Conservation (phyloP, 345 rosid genomes). For the Litchi chinensis region DNA sequence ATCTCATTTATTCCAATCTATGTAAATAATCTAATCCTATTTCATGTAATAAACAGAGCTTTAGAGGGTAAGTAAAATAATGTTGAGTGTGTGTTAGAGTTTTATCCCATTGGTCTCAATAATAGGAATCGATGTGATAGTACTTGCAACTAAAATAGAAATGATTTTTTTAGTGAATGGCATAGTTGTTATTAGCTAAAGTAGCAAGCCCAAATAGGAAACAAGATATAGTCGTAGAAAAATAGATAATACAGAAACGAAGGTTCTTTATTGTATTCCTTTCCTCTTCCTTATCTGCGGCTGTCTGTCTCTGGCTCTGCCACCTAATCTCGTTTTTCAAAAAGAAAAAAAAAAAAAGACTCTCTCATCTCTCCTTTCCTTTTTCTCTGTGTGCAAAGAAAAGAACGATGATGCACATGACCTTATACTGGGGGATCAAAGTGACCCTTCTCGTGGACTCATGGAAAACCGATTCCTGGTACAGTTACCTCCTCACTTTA, state of each 20-base stretch:
- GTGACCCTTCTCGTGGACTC: conserved; percentile 69
- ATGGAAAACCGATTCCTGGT: conserved; percentile 72
- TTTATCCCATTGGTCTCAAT: too few relatives aligned
- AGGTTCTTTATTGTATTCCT: conserved; percentile 8
- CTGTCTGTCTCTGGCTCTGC: too few relatives aligned
- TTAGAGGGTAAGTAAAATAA: too few relatives aligned
- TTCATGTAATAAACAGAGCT: too few relatives aligned
- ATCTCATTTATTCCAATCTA: too few relatives aligned
- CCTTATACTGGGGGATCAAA: conserved; percentile 70
- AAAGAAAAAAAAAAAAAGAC: too few relatives aligned
- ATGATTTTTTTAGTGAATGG: not conserved
- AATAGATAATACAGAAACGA: not conserved
- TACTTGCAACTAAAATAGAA: not conserved
- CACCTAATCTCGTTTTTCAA: too few relatives aligned
- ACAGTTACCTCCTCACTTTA: conserved; percentile 57
- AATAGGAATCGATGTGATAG: too few relatives aligned
- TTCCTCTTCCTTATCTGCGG: not conserved
- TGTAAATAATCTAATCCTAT: too few relatives aligned
- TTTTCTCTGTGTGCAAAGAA: not conserved
- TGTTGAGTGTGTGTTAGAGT: too few relatives aligned
- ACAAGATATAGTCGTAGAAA: not conserved
- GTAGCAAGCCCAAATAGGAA: not conserved
- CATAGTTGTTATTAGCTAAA: not conserved
- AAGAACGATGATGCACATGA: conserved; percentile 89
- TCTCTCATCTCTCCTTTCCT: too few relatives aligned